Conservation (phyloP, 805 yeast species). For the Ogataea populi-albae region DNA sequence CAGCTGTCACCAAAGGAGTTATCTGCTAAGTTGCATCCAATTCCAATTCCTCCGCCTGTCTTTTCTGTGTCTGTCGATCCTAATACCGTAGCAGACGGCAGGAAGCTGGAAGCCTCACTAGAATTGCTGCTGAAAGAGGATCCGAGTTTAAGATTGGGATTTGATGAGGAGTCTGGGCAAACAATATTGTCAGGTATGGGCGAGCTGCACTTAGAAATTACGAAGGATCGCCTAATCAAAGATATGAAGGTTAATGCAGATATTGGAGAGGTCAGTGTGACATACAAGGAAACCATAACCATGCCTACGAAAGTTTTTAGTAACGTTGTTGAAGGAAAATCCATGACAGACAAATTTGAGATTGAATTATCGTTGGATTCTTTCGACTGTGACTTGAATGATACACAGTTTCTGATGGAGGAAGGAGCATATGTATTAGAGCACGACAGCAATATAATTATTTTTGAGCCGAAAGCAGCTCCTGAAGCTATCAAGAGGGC, state of each 20-base stretch:
- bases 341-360: constrained; percentile 23
- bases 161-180: constrained; percentile 86
- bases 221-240: constrained; percentile 70
- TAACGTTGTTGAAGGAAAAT: constrained; percentile 13
- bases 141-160: constrained; percentile 72
- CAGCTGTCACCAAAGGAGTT: constrained; percentile 36
- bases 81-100: constrained; percentile 71
- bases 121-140: constrained; percentile 74
- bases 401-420: constrained; percentile 31
- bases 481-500: constrained; percentile 26
- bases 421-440: constrained; percentile 40
- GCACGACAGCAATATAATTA: constrained; percentile 45
- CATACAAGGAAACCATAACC: constrained; percentile 72
- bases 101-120: constrained; percentile 70
- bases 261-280: constrained; percentile 81
- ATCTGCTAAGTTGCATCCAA: constrained; percentile 63
- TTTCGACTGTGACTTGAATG: constrained; percentile 33
- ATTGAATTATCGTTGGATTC: constrained; percentile 29
- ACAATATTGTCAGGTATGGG: constrained; percentile 95
- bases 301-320: constrained; percentile 23
- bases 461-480: constrained; percentile 33
- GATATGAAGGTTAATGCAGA: constrained; percentile 82
- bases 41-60: constrained; percentile 86
- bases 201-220: constrained; percentile 89
- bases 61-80: constrained; percentile 87